Conservation (phyloP, 306 rosid genomes). For the Sphenostylis stenocarpa region DNA sequence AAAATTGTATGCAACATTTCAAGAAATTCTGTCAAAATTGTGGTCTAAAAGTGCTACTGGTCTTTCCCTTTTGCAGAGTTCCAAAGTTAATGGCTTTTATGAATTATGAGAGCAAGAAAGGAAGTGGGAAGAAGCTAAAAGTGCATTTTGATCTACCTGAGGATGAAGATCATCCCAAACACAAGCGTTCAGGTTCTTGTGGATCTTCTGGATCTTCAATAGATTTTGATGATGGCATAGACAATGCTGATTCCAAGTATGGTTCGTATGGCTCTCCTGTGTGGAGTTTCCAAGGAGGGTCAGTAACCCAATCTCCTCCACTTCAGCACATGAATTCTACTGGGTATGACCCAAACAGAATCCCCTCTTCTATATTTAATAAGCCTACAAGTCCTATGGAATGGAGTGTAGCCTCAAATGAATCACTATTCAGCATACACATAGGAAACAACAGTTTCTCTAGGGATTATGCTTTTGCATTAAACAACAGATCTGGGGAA, state of each 20-base stretch:
- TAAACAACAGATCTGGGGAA: slow-evolving; percentile 44
- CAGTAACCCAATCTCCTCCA: slow-evolving; percentile 38
- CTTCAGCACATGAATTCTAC: slow-evolving; percentile 14
- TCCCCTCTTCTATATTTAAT: slow-evolving; percentile 54
- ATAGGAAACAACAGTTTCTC: slow-evolving; percentile 64
- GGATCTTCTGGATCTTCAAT: slow-evolving; percentile 37
- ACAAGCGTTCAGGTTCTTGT: slow-evolving; percentile 26
- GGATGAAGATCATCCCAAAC: not conserved
- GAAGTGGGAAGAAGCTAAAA: slow-evolving; percentile 35
- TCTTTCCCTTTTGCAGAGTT: slow-evolving; percentile 27
- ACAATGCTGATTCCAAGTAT: slow-evolving; percentile 9
- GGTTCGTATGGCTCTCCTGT: slow-evolving; percentile 25
- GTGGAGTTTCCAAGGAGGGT: slow-evolving; percentile 44
- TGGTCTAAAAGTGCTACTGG: slow-evolving; percentile 8
- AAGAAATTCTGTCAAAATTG: not conserved
- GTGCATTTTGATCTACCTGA: slow-evolving; percentile 45
- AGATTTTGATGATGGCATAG: slow-evolving; percentile 15
- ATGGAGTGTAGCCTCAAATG: slow-evolving; percentile 76
- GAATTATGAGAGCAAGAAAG: slow-evolving; percentile 32
- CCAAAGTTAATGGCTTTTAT: slow-evolving; percentile 31
- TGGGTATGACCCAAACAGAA: slow-evolving; percentile 60
- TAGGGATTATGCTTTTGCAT: slow-evolving; percentile 33
- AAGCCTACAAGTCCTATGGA: slow-evolving; percentile 47
- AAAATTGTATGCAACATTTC: not conserved
- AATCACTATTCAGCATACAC: slow-evolving; percentile 69